phyloP scores from a whole-genome alignment of 2,329 filamentous ascomycete species.

The Amylocarpus encephaloides region DNA sequence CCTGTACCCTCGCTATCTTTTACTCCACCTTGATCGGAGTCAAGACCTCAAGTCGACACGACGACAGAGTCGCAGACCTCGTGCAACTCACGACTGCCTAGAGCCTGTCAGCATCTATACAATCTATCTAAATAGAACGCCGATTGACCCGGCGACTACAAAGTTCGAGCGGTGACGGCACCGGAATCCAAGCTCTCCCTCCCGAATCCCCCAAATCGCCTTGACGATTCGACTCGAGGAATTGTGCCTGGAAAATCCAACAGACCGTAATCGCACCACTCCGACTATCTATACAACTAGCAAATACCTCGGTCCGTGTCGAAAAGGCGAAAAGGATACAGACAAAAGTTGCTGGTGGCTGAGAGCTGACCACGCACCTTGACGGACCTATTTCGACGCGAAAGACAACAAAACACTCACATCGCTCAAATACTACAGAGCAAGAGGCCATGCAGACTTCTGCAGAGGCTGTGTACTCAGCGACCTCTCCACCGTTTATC shows the following conservation, averaged over 20 bases:
- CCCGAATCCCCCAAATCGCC: neutral
- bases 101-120: neutral
- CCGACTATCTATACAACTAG: no score
- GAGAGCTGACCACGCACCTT: neutral
- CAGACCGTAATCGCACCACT: no score
- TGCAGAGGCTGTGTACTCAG: constrained; percentile 25
- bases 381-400: neutral
- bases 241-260: no score
- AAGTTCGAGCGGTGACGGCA: no score
- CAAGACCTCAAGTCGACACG: neutral
- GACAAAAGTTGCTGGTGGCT: neutral
- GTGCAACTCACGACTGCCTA: neutral
- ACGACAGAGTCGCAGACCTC: neutral
- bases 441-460: constrained; percentile 25
- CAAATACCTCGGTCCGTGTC: no score
- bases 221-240: neutral
- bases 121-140: neutral
- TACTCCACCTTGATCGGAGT: no score
- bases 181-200: neutral
- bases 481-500: constrained; percentile 31
- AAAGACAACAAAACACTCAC: no score
- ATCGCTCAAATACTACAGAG: neutral
- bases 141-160: no score
- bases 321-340: neutral
- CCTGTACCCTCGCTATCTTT: no score